These are phyloP conservation scores for Backusella luteola DNA, from an alignment of 192 early-diverging fungal genomes.

Conservation along the genomic window DNA sequence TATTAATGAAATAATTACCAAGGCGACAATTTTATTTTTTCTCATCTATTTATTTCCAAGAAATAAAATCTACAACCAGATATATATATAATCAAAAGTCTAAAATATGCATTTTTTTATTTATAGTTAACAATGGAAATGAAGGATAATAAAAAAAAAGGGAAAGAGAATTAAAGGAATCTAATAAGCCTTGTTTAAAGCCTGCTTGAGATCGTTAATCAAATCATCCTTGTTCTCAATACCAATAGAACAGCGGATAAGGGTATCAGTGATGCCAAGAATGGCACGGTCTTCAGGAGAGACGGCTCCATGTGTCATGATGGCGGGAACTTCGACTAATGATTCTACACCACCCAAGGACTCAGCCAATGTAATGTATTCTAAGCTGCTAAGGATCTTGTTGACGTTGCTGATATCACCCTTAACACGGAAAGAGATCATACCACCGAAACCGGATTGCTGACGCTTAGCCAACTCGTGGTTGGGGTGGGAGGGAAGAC, in stretches of 20 bases:
- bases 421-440: conserved; percentile 93
- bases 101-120: conserved; percentile 3
- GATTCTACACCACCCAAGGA: conserved; percentile 95
- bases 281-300: conserved; percentile 79
- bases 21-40: too few relatives aligned
- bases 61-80: background rate
- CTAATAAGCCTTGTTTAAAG: conserved; percentile 55
- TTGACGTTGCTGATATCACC: conserved; percentile 79
- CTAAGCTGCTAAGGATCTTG: conserved; percentile 74
- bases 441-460: conserved; percentile 92
- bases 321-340: conserved; percentile 88
- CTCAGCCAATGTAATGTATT: conserved; percentile 94
- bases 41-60: background rate
- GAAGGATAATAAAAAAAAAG: background rate
- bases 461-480: conserved; percentile 89
- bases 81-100: background rate
- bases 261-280: conserved; percentile 90
- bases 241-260: conserved; percentile 92
- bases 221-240: conserved; percentile 91
- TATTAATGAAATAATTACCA: too few relatives aligned
- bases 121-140: background rate
- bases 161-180: background rate
- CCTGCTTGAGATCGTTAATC: conserved; percentile 69
- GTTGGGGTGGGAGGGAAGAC: conserved; percentile 86
- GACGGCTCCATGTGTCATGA: conserved; percentile 96